Base-by-base conservation (phyloP, 2,329 filamentous ascomycete genomes). In the Curvularia sp. region DNA sequence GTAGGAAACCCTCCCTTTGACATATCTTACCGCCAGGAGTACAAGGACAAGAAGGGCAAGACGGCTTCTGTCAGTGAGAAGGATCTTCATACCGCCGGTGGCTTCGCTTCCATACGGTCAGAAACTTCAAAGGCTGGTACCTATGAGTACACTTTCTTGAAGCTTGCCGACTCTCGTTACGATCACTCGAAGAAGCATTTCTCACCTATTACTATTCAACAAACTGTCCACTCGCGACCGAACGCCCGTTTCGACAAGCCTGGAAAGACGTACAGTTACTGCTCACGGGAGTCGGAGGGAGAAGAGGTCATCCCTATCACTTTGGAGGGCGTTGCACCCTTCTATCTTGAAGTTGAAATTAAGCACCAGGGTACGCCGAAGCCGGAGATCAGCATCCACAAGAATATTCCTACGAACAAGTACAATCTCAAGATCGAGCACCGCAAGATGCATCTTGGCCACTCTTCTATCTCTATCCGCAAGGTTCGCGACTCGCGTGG, bases 191-290 rank as follows among this genome's bases (percentile, higher is more conserved):
- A 84, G 60, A 84, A 81, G 66, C 86, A 86, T 64, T 88, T 89
- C 69, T 81, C 83, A 20, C 86, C 89, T 5, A 76, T 97, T 33
- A 82, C 86, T 12, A 82, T 99, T 31, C 87, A 90, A 66, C 95
- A 99, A 76, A 89, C 85, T 24, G 92, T 99, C 49, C 90, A 97
- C 70, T 85, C 92, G 13, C 90, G 90, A 58, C 95, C 95, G 1
- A 87, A 88, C 2, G 95, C 93, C 4, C 83, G 85, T 5, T 99
- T 99, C 73, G 84, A 85, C 58, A 91, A 91, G 65, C 92, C 93
- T 3, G 93, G 93, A 15, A 95, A 95, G 76, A 93, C 92, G 0
- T 97, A 97, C 82, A 96, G 95, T 75, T 97, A 94, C 78, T 99
- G 95, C 79, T 89, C 93, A 75, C 88, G 93, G 48, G 92, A 97